Conservation (phyloP, 306 rosid genomes). For the Vachellia pachyceras region DNA sequence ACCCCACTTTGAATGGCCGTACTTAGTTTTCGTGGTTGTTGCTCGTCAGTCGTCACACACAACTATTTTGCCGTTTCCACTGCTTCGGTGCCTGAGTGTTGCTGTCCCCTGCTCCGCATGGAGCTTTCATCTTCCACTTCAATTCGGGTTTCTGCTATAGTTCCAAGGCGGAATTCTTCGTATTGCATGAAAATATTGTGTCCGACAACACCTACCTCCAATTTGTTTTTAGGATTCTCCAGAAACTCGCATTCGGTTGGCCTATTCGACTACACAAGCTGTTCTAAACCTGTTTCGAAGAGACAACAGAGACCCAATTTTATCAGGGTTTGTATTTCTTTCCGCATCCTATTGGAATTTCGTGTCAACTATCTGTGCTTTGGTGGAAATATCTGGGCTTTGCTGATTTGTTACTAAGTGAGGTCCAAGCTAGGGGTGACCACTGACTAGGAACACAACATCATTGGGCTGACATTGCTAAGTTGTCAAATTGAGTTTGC, state of each 20-base stretch:
- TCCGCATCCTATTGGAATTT: slow-evolving; percentile 22
- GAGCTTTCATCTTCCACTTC: slow-evolving; percentile 63
- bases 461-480: not conserved
- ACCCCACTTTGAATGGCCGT: not conserved
- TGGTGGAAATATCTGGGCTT: slow-evolving; percentile 6
- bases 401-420: slow-evolving; percentile 6
- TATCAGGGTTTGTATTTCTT: slow-evolving; percentile 59
- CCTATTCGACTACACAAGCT: slow-evolving; percentile 22
- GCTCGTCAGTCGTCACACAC: not conserved
- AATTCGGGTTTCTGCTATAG: slow-evolving; percentile 43
- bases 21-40: not conserved
- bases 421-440: not conserved
- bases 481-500: not conserved
- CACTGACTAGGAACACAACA: not conserved
- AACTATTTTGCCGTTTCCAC: not conserved
- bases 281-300: slow-evolving; percentile 39
- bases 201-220: slow-evolving; percentile 25
- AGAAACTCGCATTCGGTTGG: slow-evolving; percentile 40
- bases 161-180: slow-evolving; percentile 40
- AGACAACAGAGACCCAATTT: slow-evolving; percentile 40
- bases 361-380: slow-evolving; percentile 13
- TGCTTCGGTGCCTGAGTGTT: slow-evolving; percentile 24
- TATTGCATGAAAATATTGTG: slow-evolving; percentile 31
- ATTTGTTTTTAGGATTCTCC: slow-evolving; percentile 43
- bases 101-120: slow-evolving; percentile 49